Conservation (phyloP, 1,139 yeast species). For the Taiozyma sp. region DNA sequence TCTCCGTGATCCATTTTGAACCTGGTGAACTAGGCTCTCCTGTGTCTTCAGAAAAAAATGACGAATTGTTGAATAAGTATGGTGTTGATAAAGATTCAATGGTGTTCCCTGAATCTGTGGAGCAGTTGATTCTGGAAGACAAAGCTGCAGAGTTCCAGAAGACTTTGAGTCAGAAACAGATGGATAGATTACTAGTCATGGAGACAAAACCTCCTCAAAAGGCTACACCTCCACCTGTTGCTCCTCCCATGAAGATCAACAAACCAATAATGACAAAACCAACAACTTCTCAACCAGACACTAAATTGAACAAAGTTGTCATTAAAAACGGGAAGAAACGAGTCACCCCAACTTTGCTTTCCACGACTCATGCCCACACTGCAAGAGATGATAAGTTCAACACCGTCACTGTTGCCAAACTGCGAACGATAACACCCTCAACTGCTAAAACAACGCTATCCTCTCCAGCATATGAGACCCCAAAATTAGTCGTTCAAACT, state of each 20-base stretch:
- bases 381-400: conserved; percentile 12
- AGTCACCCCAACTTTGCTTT: conserved; percentile 76
- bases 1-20: conserved; percentile 66
- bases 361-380: conserved; percentile 27
- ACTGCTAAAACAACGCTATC: conserved; percentile 22
- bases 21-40: conserved; percentile 68
- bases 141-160: conserved; percentile 35
- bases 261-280: not conserved
- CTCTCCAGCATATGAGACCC: conserved; percentile 26
- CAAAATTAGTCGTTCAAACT: conserved; percentile 34
- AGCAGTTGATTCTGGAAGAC: conserved; percentile 70
- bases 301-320: conserved; percentile 26
- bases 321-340: conserved; percentile 66
- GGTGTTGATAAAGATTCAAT: conserved; percentile 86
- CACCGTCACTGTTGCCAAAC: conserved; percentile 9
- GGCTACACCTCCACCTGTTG: not conserved
- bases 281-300: not conserved
- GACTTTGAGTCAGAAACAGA: conserved; percentile 27
- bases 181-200: conserved; percentile 36
- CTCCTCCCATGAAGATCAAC: not conserved
- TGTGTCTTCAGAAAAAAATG: conserved; percentile 60
- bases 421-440: conserved; percentile 4
- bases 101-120: conserved; percentile 82
- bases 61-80: conserved; percentile 66
- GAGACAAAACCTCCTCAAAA: conserved; percentile 2